Evolutionary conservation across 2,329 filamentous ascomycete genomes (phyloP).

Genomic region (Exutisphaerella laricina): DNA sequence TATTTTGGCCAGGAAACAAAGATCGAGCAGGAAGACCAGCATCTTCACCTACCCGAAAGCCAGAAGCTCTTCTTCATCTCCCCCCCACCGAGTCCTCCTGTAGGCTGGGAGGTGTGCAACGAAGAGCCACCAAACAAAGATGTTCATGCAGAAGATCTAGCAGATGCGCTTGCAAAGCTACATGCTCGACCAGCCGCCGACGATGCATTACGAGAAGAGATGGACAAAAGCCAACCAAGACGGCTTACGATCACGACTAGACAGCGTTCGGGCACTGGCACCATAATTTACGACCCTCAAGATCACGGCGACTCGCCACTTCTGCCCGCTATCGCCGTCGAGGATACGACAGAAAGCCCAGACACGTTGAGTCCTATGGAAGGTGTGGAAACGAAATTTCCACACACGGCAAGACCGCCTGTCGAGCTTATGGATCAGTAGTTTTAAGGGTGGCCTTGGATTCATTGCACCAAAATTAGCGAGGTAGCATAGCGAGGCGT

Average conservation of each 20-base stretch:
- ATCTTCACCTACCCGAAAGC: slow-evolving; percentile 52
- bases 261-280: slow-evolving; percentile 46
- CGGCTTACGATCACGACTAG: slow-evolving; percentile 22
- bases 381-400: slow-evolving; percentile 40
- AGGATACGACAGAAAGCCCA: slow-evolving; percentile 51
- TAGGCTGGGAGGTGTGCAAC: slow-evolving; percentile 58
- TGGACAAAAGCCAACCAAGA: slow-evolving; percentile 8
- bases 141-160: slow-evolving; percentile 58
- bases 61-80: slow-evolving; percentile 63
- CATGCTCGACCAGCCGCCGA: slow-evolving; percentile 38
- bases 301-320: slow-evolving; percentile 56
- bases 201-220: slow-evolving; percentile 26
- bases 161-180: slow-evolving; percentile 50
- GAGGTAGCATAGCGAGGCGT: background rate
- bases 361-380: slow-evolving; percentile 47
- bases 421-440: slow-evolving; percentile 50
- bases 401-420: slow-evolving; percentile 51
- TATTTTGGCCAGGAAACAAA: slow-evolving; percentile 55
- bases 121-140: slow-evolving; percentile 62
- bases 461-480: background rate
- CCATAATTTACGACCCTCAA: slow-evolving; percentile 58
- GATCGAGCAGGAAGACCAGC: slow-evolving; percentile 37
- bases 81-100: slow-evolving; percentile 58
- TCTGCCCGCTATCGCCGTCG: slow-evolving; percentile 58
- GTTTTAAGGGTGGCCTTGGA: background rate